Percentiles rank a stretch among this genome's conserved stretches.
These are phyloP conservation scores for Vitis riparia DNA, from an alignment of 164 flowering plant genomes.

Conservation along the genomic window DNA sequence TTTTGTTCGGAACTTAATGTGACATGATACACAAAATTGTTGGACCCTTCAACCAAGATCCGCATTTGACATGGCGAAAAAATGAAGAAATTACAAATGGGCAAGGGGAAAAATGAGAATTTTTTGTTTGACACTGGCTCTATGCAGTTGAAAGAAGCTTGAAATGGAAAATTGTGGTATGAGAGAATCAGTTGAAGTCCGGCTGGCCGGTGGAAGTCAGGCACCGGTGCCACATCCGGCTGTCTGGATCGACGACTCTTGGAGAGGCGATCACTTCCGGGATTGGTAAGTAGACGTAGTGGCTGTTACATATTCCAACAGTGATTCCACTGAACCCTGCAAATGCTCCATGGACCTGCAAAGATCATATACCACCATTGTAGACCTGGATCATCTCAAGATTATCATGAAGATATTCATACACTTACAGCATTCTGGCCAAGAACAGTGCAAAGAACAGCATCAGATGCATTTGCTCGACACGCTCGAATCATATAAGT, in stretches of 20 bases:
- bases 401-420: too few species aligned
- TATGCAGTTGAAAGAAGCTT: too few species aligned
- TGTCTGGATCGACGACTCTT: conserved; percentile 38
- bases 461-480: conserved; percentile 96
- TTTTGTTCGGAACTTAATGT: not conserved
- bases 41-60: not conserved
- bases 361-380: not conserved
- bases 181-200: conserved; percentile 29
- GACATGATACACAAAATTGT: not conserved
- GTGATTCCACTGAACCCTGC: conserved; percentile 56
- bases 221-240: conserved; percentile 55
- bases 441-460: conserved; percentile 78
- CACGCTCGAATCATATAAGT: conserved; percentile 90
- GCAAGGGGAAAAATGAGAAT: not conserved
- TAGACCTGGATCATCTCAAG: not conserved
- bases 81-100: not conserved
- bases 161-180: too few species aligned
- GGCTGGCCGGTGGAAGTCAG: conserved; percentile 56
- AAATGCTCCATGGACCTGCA: conserved; percentile 59
- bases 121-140: too few species aligned
- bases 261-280: conserved; percentile 48
- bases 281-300: conserved; percentile 51
- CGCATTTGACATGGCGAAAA: not conserved
- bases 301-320: conserved; percentile 48
- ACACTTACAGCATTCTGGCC: conserved; percentile 89